Conservation (phyloP, 139 green algal genomes). For the Auxenochlorella protothecoides region DNA sequence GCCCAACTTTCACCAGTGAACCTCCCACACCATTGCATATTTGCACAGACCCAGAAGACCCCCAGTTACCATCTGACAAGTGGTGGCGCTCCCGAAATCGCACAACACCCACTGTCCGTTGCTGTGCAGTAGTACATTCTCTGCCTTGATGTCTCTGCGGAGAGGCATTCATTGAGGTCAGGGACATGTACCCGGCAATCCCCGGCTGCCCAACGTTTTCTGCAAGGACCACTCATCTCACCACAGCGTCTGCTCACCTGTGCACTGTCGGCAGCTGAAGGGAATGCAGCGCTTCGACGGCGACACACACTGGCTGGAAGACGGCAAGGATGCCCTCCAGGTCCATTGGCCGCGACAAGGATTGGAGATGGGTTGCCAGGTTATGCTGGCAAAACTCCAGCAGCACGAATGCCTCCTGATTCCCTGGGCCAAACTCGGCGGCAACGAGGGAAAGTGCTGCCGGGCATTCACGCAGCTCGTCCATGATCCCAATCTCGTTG, state of each 20-base stretch:
- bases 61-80: background rate
- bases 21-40: background rate
- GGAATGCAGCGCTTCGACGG: constrained; percentile 62
- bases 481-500: background rate
- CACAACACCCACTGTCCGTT: constrained; percentile 81
- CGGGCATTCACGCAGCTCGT: constrained; percentile 3
- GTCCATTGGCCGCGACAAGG: constrained; percentile 25
- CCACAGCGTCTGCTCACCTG: constrained; percentile 29
- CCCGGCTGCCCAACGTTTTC: background rate
- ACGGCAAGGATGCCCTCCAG: constrained; percentile 37
- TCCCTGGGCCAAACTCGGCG: constrained; percentile 18
- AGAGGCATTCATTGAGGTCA: background rate
- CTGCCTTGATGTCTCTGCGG: constrained; percentile 83
- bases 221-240: background rate
- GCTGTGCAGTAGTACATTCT: constrained; percentile 78
- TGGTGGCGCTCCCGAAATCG: constrained; percentile 82
- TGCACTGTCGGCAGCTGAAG: constrained; percentile 58
- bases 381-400: constrained; percentile 65
- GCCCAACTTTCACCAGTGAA: background rate
- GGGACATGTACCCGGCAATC: background rate
- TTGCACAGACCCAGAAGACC: background rate
- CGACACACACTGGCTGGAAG: constrained; percentile 49
- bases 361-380: constrained; percentile 45
- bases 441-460: constrained; percentile 49
- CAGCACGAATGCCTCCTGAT: constrained; percentile 66